Conservation (phyloP, 2,329 filamentous ascomycete species). For the Monilinia polystroma region DNA sequence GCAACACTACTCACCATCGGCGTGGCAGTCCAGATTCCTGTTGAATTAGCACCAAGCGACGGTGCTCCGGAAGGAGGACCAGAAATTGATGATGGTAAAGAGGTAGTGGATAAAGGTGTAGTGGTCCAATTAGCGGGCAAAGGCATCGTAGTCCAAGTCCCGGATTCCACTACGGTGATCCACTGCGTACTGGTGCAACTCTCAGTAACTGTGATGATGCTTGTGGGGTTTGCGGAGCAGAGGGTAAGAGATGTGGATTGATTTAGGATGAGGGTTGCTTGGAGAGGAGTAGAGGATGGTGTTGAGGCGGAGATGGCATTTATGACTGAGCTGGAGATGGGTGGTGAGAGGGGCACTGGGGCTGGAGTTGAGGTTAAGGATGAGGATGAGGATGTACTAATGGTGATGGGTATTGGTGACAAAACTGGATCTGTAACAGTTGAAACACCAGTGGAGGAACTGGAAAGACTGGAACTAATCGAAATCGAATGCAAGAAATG, state of each 20-base stretch:
- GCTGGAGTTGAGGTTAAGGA: background rate
- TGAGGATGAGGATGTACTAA: background rate
- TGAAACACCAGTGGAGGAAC: background rate
- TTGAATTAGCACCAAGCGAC: no score
- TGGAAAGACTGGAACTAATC: background rate
- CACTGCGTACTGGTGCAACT: slow-evolving; percentile 22
- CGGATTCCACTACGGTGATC: background rate
- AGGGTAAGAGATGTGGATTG: background rate
- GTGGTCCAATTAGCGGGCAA: no score
- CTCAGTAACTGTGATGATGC: slow-evolving; percentile 21
- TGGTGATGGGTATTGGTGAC: background rate
- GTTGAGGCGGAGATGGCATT: background rate
- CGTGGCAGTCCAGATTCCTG: no score
- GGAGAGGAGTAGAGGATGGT: background rate
- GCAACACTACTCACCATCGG: no score
- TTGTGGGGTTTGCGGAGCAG: slow-evolving; percentile 21
- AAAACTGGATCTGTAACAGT: background rate
- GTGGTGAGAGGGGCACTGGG: no score
- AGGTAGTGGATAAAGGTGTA: no score
- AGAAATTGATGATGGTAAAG: no score
- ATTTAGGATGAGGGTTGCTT: background rate
- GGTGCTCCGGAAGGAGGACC: no score
- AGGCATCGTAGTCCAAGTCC: background rate
- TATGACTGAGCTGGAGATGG: background rate
- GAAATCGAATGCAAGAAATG: no score